Conservation (phyloP, 495 filamentous ascomycete genomes). For the Aspergillus leporis region DNA sequence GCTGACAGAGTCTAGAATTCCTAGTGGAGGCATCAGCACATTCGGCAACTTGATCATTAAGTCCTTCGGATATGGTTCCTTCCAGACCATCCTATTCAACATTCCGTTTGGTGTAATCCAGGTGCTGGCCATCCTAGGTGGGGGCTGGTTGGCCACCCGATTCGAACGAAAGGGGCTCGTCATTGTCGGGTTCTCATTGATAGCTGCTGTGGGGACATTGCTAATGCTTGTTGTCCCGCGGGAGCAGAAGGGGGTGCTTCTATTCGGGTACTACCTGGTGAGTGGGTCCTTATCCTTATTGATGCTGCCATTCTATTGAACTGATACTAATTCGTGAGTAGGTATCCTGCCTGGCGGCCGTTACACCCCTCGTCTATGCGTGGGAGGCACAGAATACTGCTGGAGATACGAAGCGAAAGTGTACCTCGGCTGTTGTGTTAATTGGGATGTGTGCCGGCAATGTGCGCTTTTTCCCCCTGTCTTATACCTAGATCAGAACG, state of each 20-base stretch:
- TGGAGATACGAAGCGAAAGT: slow-evolving; percentile 32
- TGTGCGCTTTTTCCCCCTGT: neutral
- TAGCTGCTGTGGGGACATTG: slow-evolving; percentile 24
- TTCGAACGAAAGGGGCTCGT: slow-evolving; percentile 23
- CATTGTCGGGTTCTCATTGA: slow-evolving; percentile 16
- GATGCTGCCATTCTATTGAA: neutral
- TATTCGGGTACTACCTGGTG: slow-evolving; percentile 32
- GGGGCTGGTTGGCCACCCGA: slow-evolving; percentile 45
- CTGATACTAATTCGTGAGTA: slow-evolving; percentile 3
- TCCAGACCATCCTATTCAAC: slow-evolving; percentile 36
- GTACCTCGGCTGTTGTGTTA: slow-evolving; percentile 25
- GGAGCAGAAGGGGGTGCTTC: slow-evolving; percentile 25
- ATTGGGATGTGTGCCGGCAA: slow-evolving; percentile 30
- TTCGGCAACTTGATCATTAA: slow-evolving; percentile 41
- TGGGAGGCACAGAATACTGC: slow-evolving; percentile 34
- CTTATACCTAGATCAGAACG: neutral
- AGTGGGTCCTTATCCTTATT: neutral
- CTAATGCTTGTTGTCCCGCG: slow-evolving; percentile 26
- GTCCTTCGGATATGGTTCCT: slow-evolving; percentile 35
- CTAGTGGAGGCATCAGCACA: slow-evolving; percentile 34
- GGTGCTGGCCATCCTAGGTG: slow-evolving; percentile 42
- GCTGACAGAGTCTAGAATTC: slow-evolving; percentile 20
- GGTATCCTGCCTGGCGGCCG: slow-evolving; percentile 28
- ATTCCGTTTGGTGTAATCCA: slow-evolving; percentile 44
- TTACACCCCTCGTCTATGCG: slow-evolving; percentile 29